A percentile compares a stretch with the other conserved stretches of the same genome.
Conservation (phyloP, 345 rosid species). For the Eucalyptus cladocalyx region DNA sequence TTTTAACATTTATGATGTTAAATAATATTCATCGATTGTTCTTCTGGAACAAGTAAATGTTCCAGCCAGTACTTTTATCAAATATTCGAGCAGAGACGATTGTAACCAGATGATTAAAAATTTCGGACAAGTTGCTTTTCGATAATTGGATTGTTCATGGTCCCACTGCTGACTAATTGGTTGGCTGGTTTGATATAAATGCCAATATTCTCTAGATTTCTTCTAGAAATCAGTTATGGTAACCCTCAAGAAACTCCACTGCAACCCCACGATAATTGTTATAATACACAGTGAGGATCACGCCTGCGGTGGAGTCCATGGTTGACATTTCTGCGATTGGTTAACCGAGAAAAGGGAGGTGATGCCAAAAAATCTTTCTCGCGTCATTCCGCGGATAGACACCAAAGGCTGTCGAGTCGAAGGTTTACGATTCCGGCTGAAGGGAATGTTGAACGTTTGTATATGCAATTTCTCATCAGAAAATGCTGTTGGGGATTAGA, state of each 20-base stretch:
- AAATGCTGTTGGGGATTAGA: not conserved
- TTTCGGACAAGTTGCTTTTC: not conserved
- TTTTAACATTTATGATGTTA: not conserved
- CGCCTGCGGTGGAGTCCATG: not conserved
- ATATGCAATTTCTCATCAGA: not conserved
- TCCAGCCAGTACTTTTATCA: not conserved
- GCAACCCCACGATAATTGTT: not conserved
- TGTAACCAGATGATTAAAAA: not conserved
- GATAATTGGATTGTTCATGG: not conserved
- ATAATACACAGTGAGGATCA: not conserved
- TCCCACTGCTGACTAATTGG: not conserved
- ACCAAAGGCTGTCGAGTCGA: not conserved
- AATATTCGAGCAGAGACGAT: not conserved
- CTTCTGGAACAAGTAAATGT: not conserved
- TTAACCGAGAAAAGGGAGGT: not conserved
- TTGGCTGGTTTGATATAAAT: not conserved
- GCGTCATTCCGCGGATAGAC: not conserved
- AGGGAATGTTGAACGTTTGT: not conserved
- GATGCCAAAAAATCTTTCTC: not conserved
- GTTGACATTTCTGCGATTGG: not conserved
- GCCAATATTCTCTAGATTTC: not conserved
- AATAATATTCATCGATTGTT: not conserved
- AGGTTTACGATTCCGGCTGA: not conserved
- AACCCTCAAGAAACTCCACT: not conserved
- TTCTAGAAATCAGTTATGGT: not conserved